Evolutionary conservation across 2,329 filamentous ascomycete species (phyloP).

Genomic region (Ophiostoma ips): DNA sequence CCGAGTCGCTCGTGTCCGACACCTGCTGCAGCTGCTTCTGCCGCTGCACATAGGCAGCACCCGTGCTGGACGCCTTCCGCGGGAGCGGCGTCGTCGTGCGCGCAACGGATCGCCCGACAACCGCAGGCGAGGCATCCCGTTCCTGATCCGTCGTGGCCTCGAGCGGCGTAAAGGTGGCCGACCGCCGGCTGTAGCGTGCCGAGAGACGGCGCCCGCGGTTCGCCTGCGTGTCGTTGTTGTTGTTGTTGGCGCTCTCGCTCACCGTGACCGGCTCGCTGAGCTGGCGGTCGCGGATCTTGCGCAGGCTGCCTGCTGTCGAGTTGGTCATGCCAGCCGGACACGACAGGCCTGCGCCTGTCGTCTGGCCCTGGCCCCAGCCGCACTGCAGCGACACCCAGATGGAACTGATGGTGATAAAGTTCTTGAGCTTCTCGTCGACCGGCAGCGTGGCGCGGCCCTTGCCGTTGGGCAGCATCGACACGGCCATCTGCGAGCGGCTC

Average conservation of each 20-base stretch:
- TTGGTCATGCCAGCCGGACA: neutral
- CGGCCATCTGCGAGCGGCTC: constrained; percentile 1
- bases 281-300: neutral
- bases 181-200: neutral
- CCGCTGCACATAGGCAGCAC: constrained; percentile 32
- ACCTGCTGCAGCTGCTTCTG: constrained; percentile 18
- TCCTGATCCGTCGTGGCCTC: neutral
- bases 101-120: neutral
- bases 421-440: constrained; percentile 31
- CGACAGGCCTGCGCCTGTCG: neutral
- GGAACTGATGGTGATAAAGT: constrained; percentile 36
- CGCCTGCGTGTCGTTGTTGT: neutral
- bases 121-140: constrained; percentile 7
- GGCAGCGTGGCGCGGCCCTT: constrained; percentile 21
- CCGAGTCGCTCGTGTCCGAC: constrained; percentile 14
- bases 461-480: constrained; percentile 1
- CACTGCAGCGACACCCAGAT: constrained; percentile 37
- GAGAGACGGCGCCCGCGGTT: constrained; percentile 8
- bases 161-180: constrained; percentile 8
- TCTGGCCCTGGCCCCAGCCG: constrained; percentile 20
- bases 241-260: neutral
- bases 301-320: neutral
- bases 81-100: constrained; percentile 16
- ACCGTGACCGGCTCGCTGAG: constrained; percentile 1
- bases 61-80: constrained; percentile 31